Base-by-base conservation (phyloP, 495 filamentous ascomycete genomes). In the Aspergillus asperescens region DNA sequence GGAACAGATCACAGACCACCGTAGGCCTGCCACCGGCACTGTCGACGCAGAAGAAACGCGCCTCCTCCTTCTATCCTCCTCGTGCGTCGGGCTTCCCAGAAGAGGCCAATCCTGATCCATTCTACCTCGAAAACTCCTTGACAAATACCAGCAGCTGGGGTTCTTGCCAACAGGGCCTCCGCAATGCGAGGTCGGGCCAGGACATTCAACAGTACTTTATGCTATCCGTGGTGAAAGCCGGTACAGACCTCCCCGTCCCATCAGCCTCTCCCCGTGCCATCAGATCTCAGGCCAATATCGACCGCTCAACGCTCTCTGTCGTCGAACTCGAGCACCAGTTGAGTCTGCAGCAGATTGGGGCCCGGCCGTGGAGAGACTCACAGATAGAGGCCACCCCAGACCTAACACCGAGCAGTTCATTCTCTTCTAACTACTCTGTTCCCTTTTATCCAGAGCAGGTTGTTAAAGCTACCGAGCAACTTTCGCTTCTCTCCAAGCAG, bases 371-470 rank as follows among this genome's bases (percentile, higher is more conserved):
- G 52, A 62, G 65, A 31, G 39, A 23, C 1, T 59, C 66, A 0
- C 58, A 68, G 1, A 65, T 67, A 8, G 69, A 71, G 28, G 61
- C 57, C 4, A 70, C 66, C 1, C 73, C 73, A 1, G 69, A 76
- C 32, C 50, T 76, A 46, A 76, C 70, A 0, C 73, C 73, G 0
- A 76, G 71, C 60, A 75, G 66, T 52, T 76, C 73, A 1, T 74
- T 76, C 56, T 74, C 73, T 29, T 76, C 72, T 0, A 62, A 65
- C 15, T 69, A 72, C 35, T 73, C 70, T 1, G 57, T 61, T 13
- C 56, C 66, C 8, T 41, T 62, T 2, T 70, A 67, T 31, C 66
- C 66, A 3, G 67, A 73, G 23, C 57, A 54, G 2, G 61, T 67
- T 1, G 24, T 67, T 12, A 61, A 63, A 32, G 62, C 65, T 6